These are phyloP conservation scores for Arachis hypogaea DNA, from an alignment of 306 rosid species.

Conservation along the genomic window DNA sequence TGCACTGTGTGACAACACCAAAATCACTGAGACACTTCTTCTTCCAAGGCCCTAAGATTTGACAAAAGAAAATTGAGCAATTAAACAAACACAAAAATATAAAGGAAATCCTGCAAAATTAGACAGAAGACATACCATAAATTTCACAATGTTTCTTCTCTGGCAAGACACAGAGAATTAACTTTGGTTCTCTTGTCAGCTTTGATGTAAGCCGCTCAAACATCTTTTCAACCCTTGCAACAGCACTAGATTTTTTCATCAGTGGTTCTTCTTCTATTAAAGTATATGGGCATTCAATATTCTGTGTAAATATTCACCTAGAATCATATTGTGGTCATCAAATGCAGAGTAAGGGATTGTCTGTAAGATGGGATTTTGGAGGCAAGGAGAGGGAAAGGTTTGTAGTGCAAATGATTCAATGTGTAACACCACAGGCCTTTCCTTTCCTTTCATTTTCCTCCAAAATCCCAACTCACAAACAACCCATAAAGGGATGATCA, in stretches of 20 bases:
- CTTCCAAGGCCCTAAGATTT: slow-evolving; percentile 89
- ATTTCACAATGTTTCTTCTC: slow-evolving; percentile 78
- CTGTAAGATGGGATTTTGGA: no score
- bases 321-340: slow-evolving; percentile 36
- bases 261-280: slow-evolving; percentile 79
- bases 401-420: no score
- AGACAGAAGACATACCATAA: slow-evolving; percentile 59
- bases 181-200: slow-evolving; percentile 56
- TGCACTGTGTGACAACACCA: slow-evolving; percentile 83
- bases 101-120: slow-evolving; percentile 20
- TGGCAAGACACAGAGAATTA: slow-evolving; percentile 88
- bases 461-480: no score
- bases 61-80: slow-evolving; percentile 24
- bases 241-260: slow-evolving; percentile 59
- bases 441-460: no score
- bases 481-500: slow-evolving; percentile 20
- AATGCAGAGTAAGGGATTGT: slow-evolving; percentile 16
- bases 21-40: slow-evolving; percentile 74
- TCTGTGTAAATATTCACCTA: slow-evolving; percentile 49
- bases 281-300: slow-evolving; percentile 77
- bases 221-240: slow-evolving; percentile 87
- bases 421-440: no score
- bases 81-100: not conserved
- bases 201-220: slow-evolving; percentile 60
- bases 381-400: no score